These are phyloP conservation scores for Colletotrichum tanaceti DNA, from an alignment of 2,329 filamentous ascomycete species.

Conservation along the genomic window DNA sequence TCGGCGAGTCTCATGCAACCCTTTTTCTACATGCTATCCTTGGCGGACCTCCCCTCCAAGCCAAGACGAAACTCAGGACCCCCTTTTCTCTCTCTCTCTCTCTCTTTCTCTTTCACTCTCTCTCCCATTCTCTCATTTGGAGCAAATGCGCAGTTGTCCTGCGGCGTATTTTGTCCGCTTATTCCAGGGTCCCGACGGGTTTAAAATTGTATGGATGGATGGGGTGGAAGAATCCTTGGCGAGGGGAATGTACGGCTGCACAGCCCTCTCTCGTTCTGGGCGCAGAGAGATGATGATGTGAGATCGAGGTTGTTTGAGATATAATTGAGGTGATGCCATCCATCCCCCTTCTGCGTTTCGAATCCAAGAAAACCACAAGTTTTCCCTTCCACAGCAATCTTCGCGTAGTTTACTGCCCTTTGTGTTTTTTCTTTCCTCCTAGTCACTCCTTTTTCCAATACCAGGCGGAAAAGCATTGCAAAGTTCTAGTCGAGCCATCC, in stretches of 20 bases:
- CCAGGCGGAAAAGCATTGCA: neutral
- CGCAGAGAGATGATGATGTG: neutral
- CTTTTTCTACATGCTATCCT: neutral
- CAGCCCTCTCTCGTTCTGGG: constrained; percentile 18
- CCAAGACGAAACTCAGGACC: constrained; percentile 14
- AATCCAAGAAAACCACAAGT: neutral
- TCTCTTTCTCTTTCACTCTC: neutral
- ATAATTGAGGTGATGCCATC: constrained; percentile 19
- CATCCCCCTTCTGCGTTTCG: constrained; percentile 1
- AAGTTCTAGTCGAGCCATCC: neutral
- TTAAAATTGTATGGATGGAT: constrained; percentile 25
- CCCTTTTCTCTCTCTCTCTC: neutral
- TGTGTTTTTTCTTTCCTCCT: neutral
- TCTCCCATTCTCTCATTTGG: neutral
- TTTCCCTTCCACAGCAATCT: neutral
- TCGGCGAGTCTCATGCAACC: constrained; percentile 5
- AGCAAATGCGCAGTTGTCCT: neutral
- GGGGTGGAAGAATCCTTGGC: constrained; percentile 11
- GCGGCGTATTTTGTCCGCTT: neutral
- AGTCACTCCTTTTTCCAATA: constrained; percentile 7
- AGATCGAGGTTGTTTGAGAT: constrained; percentile 14
- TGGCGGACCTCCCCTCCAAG: constrained; percentile 7
- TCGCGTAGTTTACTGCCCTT: neutral
- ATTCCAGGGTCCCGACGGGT: neutral
- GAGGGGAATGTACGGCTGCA: constrained; percentile 1